Base-by-base conservation (phyloP, 805 yeast species). In the Starmerella stigmatis region DNA sequence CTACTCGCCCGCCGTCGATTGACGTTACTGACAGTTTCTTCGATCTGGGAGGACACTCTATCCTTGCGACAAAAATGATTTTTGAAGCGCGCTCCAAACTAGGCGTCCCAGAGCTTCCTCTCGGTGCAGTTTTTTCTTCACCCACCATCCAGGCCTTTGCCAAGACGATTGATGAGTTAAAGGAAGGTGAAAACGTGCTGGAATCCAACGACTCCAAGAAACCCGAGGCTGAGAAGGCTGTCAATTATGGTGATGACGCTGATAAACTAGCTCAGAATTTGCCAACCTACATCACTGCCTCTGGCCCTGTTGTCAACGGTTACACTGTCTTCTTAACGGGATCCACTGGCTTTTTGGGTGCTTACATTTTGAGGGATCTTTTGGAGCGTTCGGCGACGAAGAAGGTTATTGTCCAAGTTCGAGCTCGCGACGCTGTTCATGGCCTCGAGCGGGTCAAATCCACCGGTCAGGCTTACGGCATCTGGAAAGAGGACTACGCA, bases 1-100 rank as follows among this genome's bases (percentile, higher is more conserved):
- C 97, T 34, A 81, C 78, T 54, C 74, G 76, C 51, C 96, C 96
- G 6, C 81, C 89, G 1, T 66, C 82, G 2, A 73, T 86, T 34
- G 70, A 80, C 25, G 80, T 81, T 27, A 74, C 74, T 2, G 98
- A 92, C 62, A 83, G 94, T 1, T 92, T 92, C 75, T 92, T 92
- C 59, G 99, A 92, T 60, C 68, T 94, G 43, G 99, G 99, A 48
- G 99, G 99, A 2, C 99, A 92, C 64, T 89, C 97, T 1, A 89
- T 92, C 57, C 70, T 92, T 51, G 97, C 97, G 7, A 94, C 99
- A 0, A 76, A 94, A 61, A 86, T 92, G 96, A 89, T 92, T 50
- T 92, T 92, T 58, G 88, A 83, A 54, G 74, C 92, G 55, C 76
- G 96, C 62, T 81, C 82, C 67, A 74, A 73, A 54, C 69, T 88